phyloP scores from a whole-genome alignment of 305 asterid species.

The Fraxinus paxiana region DNA sequence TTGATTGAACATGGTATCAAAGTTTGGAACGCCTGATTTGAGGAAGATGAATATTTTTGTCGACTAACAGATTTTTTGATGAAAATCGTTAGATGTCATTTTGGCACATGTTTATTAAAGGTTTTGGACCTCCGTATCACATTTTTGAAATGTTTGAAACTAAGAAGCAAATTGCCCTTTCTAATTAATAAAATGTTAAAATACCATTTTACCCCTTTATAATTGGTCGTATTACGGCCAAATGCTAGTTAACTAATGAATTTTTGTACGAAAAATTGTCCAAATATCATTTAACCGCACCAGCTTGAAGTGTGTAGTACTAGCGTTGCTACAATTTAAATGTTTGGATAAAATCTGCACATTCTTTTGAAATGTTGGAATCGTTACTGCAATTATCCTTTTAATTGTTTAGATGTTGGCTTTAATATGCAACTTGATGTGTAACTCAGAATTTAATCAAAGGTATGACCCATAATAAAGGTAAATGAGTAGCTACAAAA shows the following conservation, averaged over 20 bases:
- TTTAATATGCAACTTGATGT: not conserved
- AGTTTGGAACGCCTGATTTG: not conserved
- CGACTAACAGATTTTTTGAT: not conserved
- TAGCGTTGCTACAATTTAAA: not conserved
- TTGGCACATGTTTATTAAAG: not conserved
- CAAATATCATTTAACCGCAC: not conserved
- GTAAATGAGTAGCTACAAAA: not conserved
- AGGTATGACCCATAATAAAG: not conserved
- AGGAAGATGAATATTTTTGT: not conserved
- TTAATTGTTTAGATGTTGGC: not conserved
- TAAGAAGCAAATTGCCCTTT: not conserved
- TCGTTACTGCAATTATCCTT: not conserved
- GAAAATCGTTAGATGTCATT: not conserved
- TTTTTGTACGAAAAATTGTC: not conserved
- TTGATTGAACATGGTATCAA: too few species aligned
- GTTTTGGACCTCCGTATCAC: not conserved
- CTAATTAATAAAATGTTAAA: not conserved
- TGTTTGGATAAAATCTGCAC: not conserved
- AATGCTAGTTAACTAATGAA: not conserved
- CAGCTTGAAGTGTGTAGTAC: not conserved
- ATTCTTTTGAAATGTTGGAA: not conserved
- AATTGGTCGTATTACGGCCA: not conserved
- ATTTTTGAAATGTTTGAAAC: not conserved
- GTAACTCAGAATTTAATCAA: not conserved
- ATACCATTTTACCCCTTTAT: not conserved